Conservation (phyloP, 805 yeast genomes). For the Kurtzmaniella cleridarum region DNA sequence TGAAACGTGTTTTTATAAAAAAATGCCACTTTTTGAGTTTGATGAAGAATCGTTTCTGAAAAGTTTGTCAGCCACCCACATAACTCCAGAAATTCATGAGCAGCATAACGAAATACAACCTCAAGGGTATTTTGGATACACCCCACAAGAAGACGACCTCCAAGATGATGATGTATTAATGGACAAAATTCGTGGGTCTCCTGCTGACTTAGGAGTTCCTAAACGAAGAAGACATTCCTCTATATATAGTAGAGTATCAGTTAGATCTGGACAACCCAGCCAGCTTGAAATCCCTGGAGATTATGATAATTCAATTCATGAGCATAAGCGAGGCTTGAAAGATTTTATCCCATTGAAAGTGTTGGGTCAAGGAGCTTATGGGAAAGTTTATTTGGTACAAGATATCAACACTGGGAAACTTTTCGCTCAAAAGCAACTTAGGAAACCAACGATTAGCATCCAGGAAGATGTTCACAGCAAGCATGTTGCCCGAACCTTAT, state of each 20-base stretch:
- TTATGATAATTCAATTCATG: constrained; percentile 6
- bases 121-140: not conserved
- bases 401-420: constrained; percentile 57
- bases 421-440: constrained; percentile 82
- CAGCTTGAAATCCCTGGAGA: constrained; percentile 9
- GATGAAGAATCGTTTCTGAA: constrained; percentile 10
- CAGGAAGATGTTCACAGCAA: constrained; percentile 26
- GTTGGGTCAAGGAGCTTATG: constrained; percentile 84
- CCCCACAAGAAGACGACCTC: no score
- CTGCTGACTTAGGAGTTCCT: not conserved
- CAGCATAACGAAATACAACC: not conserved
- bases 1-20: no score
- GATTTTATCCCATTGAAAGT: constrained; percentile 77
- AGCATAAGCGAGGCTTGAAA: constrained; percentile 4
- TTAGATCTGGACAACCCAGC: constrained; percentile 5
- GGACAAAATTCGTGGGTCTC: not conserved
- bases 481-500: constrained; percentile 66
- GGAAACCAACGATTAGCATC: constrained; percentile 74
- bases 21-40: constrained; percentile 8
- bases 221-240: constrained; percentile 10
- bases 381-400: constrained; percentile 75
- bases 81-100: not conserved
- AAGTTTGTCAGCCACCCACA: not conserved
- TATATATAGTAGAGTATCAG: constrained; percentile 11
- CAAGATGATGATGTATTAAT: not conserved